Evolutionary conservation across 2,329 filamentous ascomycete species (phyloP).

Genomic region (Colletotrichum sp.): DNA sequence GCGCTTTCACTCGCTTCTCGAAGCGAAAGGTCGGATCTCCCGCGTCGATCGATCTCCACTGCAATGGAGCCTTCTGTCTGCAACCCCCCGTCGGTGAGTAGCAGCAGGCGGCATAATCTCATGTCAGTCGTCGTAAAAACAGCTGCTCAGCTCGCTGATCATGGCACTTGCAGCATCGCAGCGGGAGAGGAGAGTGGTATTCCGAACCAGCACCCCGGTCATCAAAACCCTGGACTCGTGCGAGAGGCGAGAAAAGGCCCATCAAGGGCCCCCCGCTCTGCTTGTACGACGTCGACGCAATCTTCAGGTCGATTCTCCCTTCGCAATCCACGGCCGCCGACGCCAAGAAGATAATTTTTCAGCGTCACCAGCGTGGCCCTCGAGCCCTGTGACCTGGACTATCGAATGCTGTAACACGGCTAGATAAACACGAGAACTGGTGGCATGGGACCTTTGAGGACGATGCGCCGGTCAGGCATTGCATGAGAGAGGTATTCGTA

Average conservation of each 20-base stretch:
- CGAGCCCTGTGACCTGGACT: slow-evolving; percentile 3
- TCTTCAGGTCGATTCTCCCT: not conserved
- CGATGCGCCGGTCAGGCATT: not conserved
- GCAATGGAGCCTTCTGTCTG: not conserved
- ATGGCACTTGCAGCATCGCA: not conserved
- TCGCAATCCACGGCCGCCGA: not conserved
- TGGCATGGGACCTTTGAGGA: not conserved
- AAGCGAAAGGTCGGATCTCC: not conserved
- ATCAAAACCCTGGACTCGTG: not conserved
- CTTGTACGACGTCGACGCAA: not conserved
- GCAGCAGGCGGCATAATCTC: not conserved
- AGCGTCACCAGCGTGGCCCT: not conserved
- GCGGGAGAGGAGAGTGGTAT: not conserved
- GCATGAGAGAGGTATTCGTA: not conserved
- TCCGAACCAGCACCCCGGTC: not conserved
- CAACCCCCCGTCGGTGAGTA: slow-evolving; percentile 9
- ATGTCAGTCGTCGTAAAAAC: not conserved
- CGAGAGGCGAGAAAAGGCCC: not conserved
- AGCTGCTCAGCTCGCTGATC: not conserved
- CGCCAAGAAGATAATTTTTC: not conserved
- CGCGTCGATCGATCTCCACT: slow-evolving; percentile 1
- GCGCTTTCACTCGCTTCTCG: not conserved
- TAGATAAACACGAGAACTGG: not conserved
- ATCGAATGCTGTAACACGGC: slow-evolving; percentile 18
- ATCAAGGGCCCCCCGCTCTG: not conserved